Evolutionary conservation across 495 filamentous ascomycete genomes (phyloP).

Genomic region (Staphylotrichum tortipilum): DNA sequence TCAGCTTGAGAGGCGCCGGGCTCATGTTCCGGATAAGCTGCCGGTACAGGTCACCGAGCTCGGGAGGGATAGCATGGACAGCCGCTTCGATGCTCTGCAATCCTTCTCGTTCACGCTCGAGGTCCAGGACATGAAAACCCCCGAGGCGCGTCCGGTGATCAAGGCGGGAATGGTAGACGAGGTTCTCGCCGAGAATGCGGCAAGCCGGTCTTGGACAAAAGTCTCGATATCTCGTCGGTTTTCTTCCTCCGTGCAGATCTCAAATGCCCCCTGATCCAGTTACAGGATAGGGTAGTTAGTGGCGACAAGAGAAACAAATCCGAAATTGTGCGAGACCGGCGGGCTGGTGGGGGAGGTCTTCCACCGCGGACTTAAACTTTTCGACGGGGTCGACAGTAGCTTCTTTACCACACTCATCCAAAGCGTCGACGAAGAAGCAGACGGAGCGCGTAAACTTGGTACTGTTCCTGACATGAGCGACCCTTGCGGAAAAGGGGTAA

Average conservation of each 20-base stretch:
- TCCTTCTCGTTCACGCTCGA: conserved; percentile 10
- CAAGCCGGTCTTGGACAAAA: conserved; percentile 18
- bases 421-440: conserved; percentile 24
- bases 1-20: conserved; percentile 13
- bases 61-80: conserved; percentile 13
- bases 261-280: conserved; percentile 12
- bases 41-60: conserved; percentile 23
- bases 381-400: conserved; percentile 16
- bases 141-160: conserved; percentile 22
- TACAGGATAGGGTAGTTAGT: conserved; percentile 26
- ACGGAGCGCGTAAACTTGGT: conserved; percentile 12
- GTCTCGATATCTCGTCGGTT: conserved; percentile 24
- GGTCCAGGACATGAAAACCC: conserved; percentile 22
- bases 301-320: conserved; percentile 34
- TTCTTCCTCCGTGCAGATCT: conserved; percentile 21
- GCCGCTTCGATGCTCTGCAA: conserved; percentile 8
- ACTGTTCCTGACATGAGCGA: too few relatives aligned
- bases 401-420: conserved; percentile 29
- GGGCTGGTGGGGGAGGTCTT: background rate
- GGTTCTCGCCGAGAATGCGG: background rate
- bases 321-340: conserved; percentile 5
- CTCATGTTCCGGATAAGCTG: conserved; percentile 17
- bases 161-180: conserved; percentile 10
- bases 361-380: conserved; percentile 16
- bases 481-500: too few relatives aligned